A percentile compares a stretch with the other conserved stretches of the same genome.
These are phyloP conservation scores for Solanum ahanhuiri DNA, from an alignment of 257 asterid genomes.

Conservation along the genomic window DNA sequence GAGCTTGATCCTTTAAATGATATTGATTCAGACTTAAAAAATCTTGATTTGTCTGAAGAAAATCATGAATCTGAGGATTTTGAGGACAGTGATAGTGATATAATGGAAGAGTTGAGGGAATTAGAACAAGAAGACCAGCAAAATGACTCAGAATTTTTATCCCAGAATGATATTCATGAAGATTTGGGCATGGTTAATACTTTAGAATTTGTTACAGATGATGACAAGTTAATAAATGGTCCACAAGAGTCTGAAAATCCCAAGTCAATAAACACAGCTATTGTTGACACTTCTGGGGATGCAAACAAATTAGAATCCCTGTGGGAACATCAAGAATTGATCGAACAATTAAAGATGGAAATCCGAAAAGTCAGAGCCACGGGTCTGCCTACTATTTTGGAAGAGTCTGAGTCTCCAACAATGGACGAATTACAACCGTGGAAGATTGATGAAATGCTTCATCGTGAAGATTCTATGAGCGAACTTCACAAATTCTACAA, in stretches of 20 bases:
- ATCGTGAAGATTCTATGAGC: constrained; percentile 54
- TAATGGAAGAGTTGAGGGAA: constrained; percentile 24
- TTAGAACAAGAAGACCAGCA: constrained; percentile 16
- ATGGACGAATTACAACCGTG: constrained; percentile 80
- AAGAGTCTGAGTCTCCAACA: constrained; percentile 77
- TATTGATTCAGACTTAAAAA: constrained; percentile 3
- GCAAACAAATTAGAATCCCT: constrained; percentile 52
- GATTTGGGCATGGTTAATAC: neutral
- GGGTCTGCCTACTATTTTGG: constrained; percentile 85
- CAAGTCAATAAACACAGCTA: constrained; percentile 16
- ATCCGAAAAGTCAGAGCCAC: constrained; percentile 66
- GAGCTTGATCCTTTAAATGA: constrained; percentile 4
- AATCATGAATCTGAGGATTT: constrained; percentile 11
- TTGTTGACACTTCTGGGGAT: constrained; percentile 18
- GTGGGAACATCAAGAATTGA: constrained; percentile 98
- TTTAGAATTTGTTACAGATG: neutral
- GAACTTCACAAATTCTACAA: constrained; percentile 80
- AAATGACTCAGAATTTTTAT: constrained; percentile 17
- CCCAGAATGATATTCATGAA: constrained; percentile 29
- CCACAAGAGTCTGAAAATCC: constrained; percentile 19
- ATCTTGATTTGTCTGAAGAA: constrained; percentile 20
- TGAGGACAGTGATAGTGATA: constrained; percentile 32
- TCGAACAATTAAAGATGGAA: constrained; percentile 87
- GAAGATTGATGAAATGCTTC: constrained; percentile 71
- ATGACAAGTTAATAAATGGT: constrained; percentile 1